phyloP scores from a whole-genome alignment of 2,329 filamentous ascomycete species.

The Cordyceps javanica region DNA sequence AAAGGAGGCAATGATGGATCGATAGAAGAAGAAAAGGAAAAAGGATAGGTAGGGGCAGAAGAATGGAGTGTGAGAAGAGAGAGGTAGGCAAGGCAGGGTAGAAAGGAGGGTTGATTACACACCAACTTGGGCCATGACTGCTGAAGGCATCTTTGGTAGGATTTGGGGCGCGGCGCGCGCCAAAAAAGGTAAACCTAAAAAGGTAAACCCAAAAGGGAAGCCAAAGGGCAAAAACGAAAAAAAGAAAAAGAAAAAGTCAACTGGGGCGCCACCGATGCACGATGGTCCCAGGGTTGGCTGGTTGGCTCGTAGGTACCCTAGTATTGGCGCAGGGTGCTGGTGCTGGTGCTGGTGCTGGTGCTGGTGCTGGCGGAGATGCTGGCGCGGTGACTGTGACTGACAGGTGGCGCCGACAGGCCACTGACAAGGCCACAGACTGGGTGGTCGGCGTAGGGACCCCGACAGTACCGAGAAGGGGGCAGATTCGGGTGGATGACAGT shows the following conservation, averaged over 20 bases:
- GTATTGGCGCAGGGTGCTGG: too few species aligned
- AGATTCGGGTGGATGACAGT: not conserved
- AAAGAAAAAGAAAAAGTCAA: not conserved
- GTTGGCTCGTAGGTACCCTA: too few species aligned
- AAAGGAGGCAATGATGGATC: slow-evolving; percentile 2
- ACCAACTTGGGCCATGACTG: slow-evolving; percentile 11
- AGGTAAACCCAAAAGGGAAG: too few species aligned
- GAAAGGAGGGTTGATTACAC: slow-evolving; percentile 3
- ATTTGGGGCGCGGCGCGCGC: not conserved
- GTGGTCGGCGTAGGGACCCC: not conserved
- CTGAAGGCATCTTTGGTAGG: slow-evolving; percentile 9
- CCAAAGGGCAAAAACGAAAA: not conserved
- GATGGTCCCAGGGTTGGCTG: not conserved
- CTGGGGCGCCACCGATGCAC: too few species aligned
- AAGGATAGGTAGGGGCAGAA: not conserved
- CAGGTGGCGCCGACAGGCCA: too few species aligned
- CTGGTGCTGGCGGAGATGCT: too few species aligned
- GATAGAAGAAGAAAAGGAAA: not conserved
- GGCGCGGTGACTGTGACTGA: too few species aligned
- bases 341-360: too few species aligned
- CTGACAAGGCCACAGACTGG: too few species aligned
- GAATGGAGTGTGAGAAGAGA: not conserved
- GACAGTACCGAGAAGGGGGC: not conserved
- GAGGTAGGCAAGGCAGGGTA: not conserved
- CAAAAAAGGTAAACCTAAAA: too few species aligned